These are phyloP conservation scores for Lagerstroemia speciosa DNA, from an alignment of 345 rosid genomes.

Conservation along the genomic window DNA sequence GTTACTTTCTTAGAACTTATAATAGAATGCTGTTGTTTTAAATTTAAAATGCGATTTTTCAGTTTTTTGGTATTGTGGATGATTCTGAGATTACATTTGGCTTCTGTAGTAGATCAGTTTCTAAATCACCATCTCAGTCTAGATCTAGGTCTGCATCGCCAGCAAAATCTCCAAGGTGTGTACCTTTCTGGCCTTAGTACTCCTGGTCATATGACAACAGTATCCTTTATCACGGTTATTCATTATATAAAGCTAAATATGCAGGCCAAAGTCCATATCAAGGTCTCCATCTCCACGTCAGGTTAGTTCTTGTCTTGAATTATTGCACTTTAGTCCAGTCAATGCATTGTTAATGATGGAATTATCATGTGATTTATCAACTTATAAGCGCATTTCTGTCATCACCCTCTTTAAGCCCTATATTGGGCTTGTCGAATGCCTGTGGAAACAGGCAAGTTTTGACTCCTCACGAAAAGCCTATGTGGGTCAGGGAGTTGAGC, in stretches of 20 bases:
- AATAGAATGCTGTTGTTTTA: background rate
- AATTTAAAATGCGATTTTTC: background rate
- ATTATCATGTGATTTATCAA: too few species aligned
- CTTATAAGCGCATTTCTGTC: background rate
- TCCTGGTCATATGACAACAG: background rate
- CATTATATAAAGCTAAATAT: background rate
- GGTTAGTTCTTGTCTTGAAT: constrained; percentile 19
- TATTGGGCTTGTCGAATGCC: background rate
- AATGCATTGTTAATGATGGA: background rate
- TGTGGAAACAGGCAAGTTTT: background rate
- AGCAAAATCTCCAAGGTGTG: constrained; percentile 45
- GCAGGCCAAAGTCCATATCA: constrained; percentile 37
- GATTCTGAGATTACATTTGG: background rate
- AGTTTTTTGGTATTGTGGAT: background rate
- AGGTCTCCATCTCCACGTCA: constrained; percentile 46
- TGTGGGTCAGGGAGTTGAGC: background rate
- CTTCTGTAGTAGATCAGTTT: constrained; percentile 39
- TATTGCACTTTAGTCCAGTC: background rate
- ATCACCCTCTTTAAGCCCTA: background rate
- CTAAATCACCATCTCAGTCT: constrained; percentile 51
- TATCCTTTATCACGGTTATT: background rate
- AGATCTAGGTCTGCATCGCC: constrained; percentile 69
- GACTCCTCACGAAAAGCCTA: background rate
- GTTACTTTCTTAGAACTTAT: constrained; percentile 16
- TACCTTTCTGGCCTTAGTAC: background rate